Evolutionary conservation across 306 rosid species (phyloP), one percentile per base, ranked within the genome.

Genomic region (Fragaria ananassa): DNA sequence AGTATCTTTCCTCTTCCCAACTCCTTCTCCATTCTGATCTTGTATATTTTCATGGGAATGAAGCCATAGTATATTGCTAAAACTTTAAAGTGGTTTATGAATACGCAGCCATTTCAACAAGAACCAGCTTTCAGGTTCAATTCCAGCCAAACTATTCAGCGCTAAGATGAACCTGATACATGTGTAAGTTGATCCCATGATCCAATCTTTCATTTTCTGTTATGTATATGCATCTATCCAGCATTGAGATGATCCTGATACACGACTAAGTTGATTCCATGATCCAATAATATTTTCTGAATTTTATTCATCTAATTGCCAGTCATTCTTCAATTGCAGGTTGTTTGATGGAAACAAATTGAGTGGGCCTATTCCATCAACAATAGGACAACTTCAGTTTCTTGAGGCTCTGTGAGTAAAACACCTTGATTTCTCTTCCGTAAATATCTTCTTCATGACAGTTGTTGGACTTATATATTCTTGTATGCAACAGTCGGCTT

Each of bases 351-450:
- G 93, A 65, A 95, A 95, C 82, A 50, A 75, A 17, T 71, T 95
- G 34, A 79, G 53, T 37, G 99, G 96, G 71, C 44, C 39, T 53
- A 85, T 95, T 58, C 99, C 99, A 17, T 72, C 90, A 14, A 81
- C 99, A 66, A 6, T 95, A 68, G 92, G 90, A 77, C 89, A 83
- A 76, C 96, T 95, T 77, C 80, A 81, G 82, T 92, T 88, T 75
- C 90, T 95, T 37, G 97, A 95, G 79, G 98, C 93, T 88, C 97
- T 95, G 99, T 95, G 87, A 92, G 99, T 91, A 83, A 62, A 68
- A 13, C 42, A 79, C 80, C 76, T 67, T 76, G 42, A 62, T 18
- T 57, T 41, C 41, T 50, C 49, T 34, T 79, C 44, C 35, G 3
- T 45, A 14, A n/a, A 1, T 13, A 75, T 47, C 57, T 21, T 2